Evolutionary conservation across 192 early-diverging fungal genomes (phyloP), one percentile per base, ranked within the genome.

Genomic region (Coemansia sp.): DNA sequence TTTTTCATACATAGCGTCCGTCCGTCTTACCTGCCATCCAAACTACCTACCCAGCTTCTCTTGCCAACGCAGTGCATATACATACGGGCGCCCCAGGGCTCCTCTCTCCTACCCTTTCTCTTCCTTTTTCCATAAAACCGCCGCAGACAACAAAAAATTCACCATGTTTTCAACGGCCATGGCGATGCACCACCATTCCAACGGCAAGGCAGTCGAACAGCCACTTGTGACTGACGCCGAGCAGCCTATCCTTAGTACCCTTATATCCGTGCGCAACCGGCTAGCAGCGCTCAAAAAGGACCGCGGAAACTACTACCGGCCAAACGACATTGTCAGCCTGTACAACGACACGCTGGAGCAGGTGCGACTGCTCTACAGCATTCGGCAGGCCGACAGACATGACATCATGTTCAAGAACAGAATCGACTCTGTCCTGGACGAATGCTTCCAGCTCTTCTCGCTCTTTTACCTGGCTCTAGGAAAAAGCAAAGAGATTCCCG

Each of bases 401-500:
- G 83, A 65, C 57, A 70, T 80, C 53, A 78, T 66, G 52, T 88
- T 33, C 68, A 85, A 70, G 57, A 80, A 87, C 69, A 68, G 86
- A 44, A 75, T 89, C 22, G 88, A 91, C 62, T 84, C 82, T 42
- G 84, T 89, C 29, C 72, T 91, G 14, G 90, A 91, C 50, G 90
- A 91, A 41, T 85, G 88, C 53, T 88, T 88, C 82, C 84, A 87
- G 30, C 76, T 91, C 34, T 84, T 91, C 30, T 91, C 90, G 27
- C 67, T 91, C 50, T 91, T 89, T 63, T 91, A 88, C 64, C 81
- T 91, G 79, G 85, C 85, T 22, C 65, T 89, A 47, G 90, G 90
- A 34, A 89, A 88, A 61, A 89, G 85, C 65, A 84, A 85, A 55
- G 90, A 91, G 66, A 84, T 87, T 56, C 88, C 90, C 7, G 90